phyloP scores from a whole-genome alignment of 257 asterid species.

The Solanum virginianum region DNA sequence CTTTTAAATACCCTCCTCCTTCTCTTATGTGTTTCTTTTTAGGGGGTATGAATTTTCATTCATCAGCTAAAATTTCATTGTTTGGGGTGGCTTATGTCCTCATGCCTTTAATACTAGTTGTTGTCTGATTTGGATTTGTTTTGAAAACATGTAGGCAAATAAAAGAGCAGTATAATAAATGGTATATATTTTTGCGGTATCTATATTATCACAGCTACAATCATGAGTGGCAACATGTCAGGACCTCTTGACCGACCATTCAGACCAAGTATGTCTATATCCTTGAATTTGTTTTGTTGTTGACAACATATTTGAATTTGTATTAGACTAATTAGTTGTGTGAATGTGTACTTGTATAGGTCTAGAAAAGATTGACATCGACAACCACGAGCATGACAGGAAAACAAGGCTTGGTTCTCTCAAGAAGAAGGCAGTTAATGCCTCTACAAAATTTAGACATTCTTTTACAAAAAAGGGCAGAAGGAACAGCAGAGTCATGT shows the following conservation, averaged over 20 bases:
- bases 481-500: slow-evolving; percentile 68
- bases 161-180: not conserved
- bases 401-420: slow-evolving; percentile 40
- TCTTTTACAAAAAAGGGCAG: slow-evolving; percentile 37
- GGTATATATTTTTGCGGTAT: not conserved
- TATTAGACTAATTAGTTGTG: not conserved
- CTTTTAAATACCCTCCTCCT: not conserved
- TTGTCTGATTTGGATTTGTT: not conserved
- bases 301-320: too few species aligned
- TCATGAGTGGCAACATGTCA: slow-evolving; percentile 52
- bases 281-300: not conserved
- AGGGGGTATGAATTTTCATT: not conserved
- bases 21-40: not conserved
- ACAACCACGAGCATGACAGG: slow-evolving; percentile 15
- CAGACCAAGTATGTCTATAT: slow-evolving; percentile 16
- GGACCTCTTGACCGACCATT: slow-evolving; percentile 45
- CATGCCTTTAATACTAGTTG: not conserved
- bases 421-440: slow-evolving; percentile 37
- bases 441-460: slow-evolving; percentile 42
- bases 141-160: not conserved
- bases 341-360: not conserved
- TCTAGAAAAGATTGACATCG: slow-evolving; percentile 33
- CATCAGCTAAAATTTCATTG: not conserved
- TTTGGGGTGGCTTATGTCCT: not conserved
- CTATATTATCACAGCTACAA: not conserved